phyloP scores from a whole-genome alignment of 2,329 filamentous ascomycete genomes.

The Aspergillus spinulosporus region DNA sequence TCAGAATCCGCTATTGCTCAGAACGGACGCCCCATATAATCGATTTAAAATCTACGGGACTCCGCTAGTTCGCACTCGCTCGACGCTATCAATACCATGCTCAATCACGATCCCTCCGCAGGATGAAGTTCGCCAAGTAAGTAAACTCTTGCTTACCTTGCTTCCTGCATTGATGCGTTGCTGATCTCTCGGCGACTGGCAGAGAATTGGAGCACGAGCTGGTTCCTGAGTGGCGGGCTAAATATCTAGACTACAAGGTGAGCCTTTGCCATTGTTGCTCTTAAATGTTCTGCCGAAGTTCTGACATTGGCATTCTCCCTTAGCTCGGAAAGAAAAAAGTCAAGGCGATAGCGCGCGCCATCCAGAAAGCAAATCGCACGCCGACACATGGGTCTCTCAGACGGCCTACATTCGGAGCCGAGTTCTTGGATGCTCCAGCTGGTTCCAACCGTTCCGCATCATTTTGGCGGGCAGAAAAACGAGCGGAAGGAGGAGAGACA shows the following conservation, averaged over 20 bases:
- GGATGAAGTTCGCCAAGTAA: constrained; percentile 65
- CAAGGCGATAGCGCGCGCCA: constrained; percentile 75
- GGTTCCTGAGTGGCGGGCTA: constrained; percentile 91
- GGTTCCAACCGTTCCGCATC: constrained; percentile 21
- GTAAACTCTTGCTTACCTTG: constrained; percentile 21
- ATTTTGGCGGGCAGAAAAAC: constrained; percentile 25
- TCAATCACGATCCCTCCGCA: constrained; percentile 20
- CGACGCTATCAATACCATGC: constrained; percentile 26
- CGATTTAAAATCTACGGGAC: constrained; percentile 15
- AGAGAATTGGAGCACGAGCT: constrained; percentile 81
- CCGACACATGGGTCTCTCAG: constrained; percentile 47
- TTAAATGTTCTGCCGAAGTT: neutral
- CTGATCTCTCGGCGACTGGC: constrained; percentile 21
- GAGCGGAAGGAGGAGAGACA: constrained; percentile 17
- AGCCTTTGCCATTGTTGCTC: constrained; percentile 11
- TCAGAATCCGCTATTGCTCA: no score
- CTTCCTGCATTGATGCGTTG: constrained; percentile 17
- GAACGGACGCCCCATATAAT: neutral
- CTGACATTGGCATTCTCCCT: constrained; percentile 18
- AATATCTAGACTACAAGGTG: constrained; percentile 93
- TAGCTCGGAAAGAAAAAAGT: constrained; percentile 84
- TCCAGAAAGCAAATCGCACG: constrained; percentile 58
- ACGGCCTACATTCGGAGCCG: constrained; percentile 23
- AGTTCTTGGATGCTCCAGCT: constrained; percentile 17
- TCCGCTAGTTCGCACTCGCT: constrained; percentile 9